Evolutionary conservation across 345 rosid genomes (phyloP), one percentile per base, ranked within the genome.

Genomic region (Rhodamnia rubescens): DNA sequence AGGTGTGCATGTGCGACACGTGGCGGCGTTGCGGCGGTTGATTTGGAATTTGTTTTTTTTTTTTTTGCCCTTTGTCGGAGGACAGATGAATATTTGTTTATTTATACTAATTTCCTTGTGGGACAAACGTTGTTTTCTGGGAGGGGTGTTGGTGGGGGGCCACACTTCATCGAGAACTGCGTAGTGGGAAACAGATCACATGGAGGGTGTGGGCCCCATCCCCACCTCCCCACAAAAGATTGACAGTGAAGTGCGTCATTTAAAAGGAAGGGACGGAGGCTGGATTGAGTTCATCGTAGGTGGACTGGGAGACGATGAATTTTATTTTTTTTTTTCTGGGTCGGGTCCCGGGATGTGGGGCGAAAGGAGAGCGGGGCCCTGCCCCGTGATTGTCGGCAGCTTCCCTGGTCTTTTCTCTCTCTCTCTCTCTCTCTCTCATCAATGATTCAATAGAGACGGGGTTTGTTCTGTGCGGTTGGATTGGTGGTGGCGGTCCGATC

Each of bases 381-480:
- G 52, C 22, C 86, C 86, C 86, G 86, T n/a, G 69, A 85, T 85
- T 85, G 83, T 85, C 86, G 86, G 86, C 86, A 85, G 69, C 78
- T 18, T 9, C 47, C 18, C 78, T 8, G 47, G 78, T 69, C 24
- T n/a, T n/a, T n/a, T n/a, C n/a, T n/a, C n/a, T n/a, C n/a, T 36
- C 40, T 36, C 40, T 36, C 40, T 36, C 40, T 36, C 40, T 36
- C 40, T 69, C 78, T 21, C 44, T 54, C 56, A 21, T 55, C n/a
- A 21, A 55, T 10, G 58, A 55, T 55, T 22, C 26, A 21, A 22
- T 22, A 9, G n/a, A 11, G 58, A 4, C 24, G 26, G 50, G 44
- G 50, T 11, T 10, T 49, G 51, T 49, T 49, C 51, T 52, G 58
- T 55, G n/a, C n/a, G 2, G 47, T 69, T 32, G 1, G 3, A 5